Conservation (phyloP, 139 green algal species). For the Chlorella sp. region DNA sequence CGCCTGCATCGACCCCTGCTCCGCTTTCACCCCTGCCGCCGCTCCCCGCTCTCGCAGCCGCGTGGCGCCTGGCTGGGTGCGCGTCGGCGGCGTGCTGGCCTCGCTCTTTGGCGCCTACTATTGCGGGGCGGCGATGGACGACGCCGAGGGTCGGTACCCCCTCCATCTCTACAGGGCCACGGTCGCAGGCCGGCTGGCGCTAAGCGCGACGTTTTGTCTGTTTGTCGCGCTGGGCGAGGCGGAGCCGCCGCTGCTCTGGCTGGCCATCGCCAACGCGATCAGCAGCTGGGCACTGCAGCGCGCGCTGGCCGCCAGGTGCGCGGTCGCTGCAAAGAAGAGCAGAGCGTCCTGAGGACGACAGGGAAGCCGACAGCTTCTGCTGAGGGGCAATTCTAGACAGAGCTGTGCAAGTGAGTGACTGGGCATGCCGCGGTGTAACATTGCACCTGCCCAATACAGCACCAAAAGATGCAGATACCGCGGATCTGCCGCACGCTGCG, state of each 20-base stretch:
- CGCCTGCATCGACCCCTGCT: no score
- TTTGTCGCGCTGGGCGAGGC: constrained; percentile 19
- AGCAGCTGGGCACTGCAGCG: neutral
- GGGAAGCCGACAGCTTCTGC: no score
- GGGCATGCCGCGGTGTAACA: neutral
- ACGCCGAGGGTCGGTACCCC: constrained; percentile 20
- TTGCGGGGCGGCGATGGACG: constrained; percentile 32
- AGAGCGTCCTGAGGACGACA: neutral
- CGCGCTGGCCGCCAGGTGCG: no score
- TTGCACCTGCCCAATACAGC: neutral
- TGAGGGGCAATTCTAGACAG: no score
- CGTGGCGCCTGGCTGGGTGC: constrained; percentile 15
- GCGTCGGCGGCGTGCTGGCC: constrained; percentile 31
- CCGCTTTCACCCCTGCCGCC: no score
- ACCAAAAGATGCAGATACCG: neutral
- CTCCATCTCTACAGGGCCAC: constrained; percentile 30
- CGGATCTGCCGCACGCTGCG: neutral
- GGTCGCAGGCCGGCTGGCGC: neutral
- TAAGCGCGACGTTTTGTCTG: constrained; percentile 8
- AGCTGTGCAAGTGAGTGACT: no score
- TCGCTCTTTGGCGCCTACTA: constrained; percentile 40
- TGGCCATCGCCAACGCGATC: constrained; percentile 19
- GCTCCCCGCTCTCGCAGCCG: no score
- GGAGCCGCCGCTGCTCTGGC: constrained; percentile 10
- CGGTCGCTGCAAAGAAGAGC: neutral